Conservation (phyloP, 2,329 filamentous ascomycete species). For the Stachybotrys echinatus region DNA sequence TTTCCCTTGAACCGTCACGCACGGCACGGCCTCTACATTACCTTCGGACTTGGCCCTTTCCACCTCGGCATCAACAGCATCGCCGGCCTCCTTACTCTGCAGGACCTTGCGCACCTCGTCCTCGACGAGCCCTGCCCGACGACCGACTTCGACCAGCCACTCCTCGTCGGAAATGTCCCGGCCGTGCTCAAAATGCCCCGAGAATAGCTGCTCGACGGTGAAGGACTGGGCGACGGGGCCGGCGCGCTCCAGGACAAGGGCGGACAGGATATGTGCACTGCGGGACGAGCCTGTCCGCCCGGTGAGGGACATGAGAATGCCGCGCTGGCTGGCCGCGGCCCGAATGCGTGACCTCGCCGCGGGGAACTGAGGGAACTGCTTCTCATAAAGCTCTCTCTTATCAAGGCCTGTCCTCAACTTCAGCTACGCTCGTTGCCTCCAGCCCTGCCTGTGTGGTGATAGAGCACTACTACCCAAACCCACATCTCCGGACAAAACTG, state of each 20-base stretch:
- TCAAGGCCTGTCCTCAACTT: slow-evolving; percentile 14
- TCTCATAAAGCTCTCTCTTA: slow-evolving; percentile 30
- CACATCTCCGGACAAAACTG: too few species aligned
- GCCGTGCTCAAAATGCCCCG: slow-evolving; percentile 34
- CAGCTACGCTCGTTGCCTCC: slow-evolving; percentile 3
- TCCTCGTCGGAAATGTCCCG: slow-evolving; percentile 33
- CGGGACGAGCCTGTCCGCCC: slow-evolving; percentile 39
- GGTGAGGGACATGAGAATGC: slow-evolving; percentile 33
- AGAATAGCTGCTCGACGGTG: slow-evolving; percentile 36
- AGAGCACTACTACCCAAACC: too few species aligned
- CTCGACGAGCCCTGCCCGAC: slow-evolving; percentile 22
- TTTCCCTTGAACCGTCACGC: slow-evolving; percentile 64
- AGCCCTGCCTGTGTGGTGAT: too few species aligned
- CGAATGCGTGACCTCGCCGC: slow-evolving; percentile 23
- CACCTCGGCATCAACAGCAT: slow-evolving; percentile 24
- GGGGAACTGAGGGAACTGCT: slow-evolving; percentile 19
- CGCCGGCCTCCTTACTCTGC: slow-evolving; percentile 17
- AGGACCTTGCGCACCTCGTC: slow-evolving; percentile 22
- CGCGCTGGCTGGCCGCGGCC: slow-evolving; percentile 24
- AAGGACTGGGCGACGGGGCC: slow-evolving; percentile 28
- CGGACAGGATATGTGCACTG: slow-evolving; percentile 41
- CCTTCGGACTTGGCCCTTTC: slow-evolving; percentile 17
- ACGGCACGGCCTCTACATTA: slow-evolving; percentile 62
- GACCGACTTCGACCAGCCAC: slow-evolving; percentile 31
- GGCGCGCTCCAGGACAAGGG: slow-evolving; percentile 28